Evolutionary conservation across 495 filamentous ascomycete genomes (phyloP), one percentile per base, ranked within the genome.

Genomic region (Podospora pseudocomata): DNA sequence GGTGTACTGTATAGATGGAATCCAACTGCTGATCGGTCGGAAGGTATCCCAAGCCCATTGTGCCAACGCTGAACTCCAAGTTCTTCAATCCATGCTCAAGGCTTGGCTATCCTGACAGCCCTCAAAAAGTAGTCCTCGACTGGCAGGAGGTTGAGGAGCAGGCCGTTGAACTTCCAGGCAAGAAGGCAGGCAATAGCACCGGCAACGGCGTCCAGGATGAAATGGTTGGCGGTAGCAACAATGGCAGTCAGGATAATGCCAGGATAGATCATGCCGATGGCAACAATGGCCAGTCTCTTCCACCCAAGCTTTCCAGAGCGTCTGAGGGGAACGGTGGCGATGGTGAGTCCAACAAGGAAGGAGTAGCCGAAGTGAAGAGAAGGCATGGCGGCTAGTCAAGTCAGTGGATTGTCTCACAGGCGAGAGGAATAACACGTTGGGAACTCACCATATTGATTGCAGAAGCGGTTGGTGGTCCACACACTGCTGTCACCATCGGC

Each of bases 351-450:
- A 68, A 93, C 89, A 74, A 91, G 85, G 39, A 93, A 86, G 5
- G 90, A 88, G 72, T 92, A 93, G 13, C 90, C 91, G 75, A 93
- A 93, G 74, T 93, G 90, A 69, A 93, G 84, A 18, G 88, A 89
- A 6, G 91, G 91, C 91, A 93, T 93, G 18, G 91, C 91, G 27
- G 91, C 91, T 77, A 20, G 0, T 11, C 11, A 53, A 54, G 27
- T 32, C n/a, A 63, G 28, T 39, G 57, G 5, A 57, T 27, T 4
- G 5, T 18, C 6, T 58, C 30, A 49, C 1, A 32, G 23, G 1
- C 55, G 32, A 23, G 32, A 23, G 3, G 32, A 13, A 18, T 18
- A 27, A 11, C 18, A n/a, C 44, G n/a, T 15, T 16, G 20, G 28
- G 60, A 39, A 67, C 73, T 67, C 39, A 73, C 73, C 73, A 68